Evolutionary conservation across 352 stramenopile genomes (phyloP), one percentile per base, ranked within the genome.

Genomic region (Pythium insidiosum): DNA sequence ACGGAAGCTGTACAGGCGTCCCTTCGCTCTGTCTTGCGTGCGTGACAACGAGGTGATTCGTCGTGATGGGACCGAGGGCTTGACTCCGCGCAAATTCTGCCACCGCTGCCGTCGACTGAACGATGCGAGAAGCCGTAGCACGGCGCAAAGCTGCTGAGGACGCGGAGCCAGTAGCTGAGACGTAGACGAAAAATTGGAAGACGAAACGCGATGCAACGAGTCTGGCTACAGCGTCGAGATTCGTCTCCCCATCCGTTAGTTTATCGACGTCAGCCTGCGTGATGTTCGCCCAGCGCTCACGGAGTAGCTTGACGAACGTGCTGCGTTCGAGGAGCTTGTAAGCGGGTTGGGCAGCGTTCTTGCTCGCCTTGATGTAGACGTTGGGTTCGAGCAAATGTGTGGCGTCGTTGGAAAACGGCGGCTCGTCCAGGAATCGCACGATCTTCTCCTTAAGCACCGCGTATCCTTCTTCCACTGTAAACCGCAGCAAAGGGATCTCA

Each of bases 151-250:
- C 21, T 4, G 19, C 5, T 13, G 12, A 12, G 5, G 38, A 18
- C 10, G 38, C 23, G 5, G 38, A 18, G 20, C 5, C 38, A 13
- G 40, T 5, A 5, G 23, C 11, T 6, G 40, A 47, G 12, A 47
- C 18, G 40, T 37, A 47, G 9, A 35, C 16, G 26, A 28, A 47
- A 25, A 37, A 47, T n/a, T 47, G 40, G 18, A 47, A 47, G 4
- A 5, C 6, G n/a, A 47, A 35, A 4, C 16, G 6, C 5, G n/a
- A 7, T 24, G 40, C 26, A 1, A 47, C 28, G 16, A 16, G 25
- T 11, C 28, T 7, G 6, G 15, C 22, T 12, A 43, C 21, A 10
- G 0, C 9, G 10, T 9, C 40, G 3, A n/a, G 40, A 16, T 47
- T 26, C 5, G 15, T 9, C 18, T 37, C 25, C 4, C 20, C 25